phyloP scores from a whole-genome alignment of 1,284 basidiomycete species.

The Entoloma clypeatum region DNA sequence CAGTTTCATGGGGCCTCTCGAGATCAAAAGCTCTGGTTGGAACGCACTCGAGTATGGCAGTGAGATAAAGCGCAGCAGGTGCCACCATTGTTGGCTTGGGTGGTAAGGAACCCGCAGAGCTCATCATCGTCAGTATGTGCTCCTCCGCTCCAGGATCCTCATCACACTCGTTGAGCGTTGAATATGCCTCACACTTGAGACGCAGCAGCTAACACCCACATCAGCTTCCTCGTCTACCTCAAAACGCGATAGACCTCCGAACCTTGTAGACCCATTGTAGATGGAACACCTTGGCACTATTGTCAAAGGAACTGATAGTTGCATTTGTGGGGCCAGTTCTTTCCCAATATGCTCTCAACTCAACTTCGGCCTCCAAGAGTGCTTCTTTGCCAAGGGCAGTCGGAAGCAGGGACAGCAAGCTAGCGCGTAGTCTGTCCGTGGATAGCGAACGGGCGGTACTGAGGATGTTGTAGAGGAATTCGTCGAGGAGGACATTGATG shows the following conservation, averaged over 20 bases:
- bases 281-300: slow-evolving; percentile 54
- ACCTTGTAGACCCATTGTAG: slow-evolving; percentile 76
- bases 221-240: slow-evolving; percentile 2
- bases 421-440: slow-evolving; percentile 71
- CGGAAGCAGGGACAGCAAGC: slow-evolving; percentile 70
- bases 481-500: slow-evolving; percentile 86
- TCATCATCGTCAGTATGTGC: slow-evolving; percentile 57
- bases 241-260: slow-evolving; percentile 23
- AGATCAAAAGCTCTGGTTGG: slow-evolving; percentile 1
- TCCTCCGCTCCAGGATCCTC: slow-evolving; percentile 66
- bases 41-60: slow-evolving; percentile 88
- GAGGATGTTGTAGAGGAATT: slow-evolving; percentile 77
- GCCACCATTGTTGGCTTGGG: slow-evolving; percentile 63
- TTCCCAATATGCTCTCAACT: slow-evolving; percentile 83
- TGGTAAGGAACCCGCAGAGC: slow-evolving; percentile 37
- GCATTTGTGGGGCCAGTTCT: slow-evolving; percentile 46
- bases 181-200: slow-evolving; percentile 81
- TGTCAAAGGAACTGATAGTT: slow-evolving; percentile 34
- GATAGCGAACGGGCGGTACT: slow-evolving; percentile 68
- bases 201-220: slow-evolving; percentile 56
- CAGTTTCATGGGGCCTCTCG: slow-evolving; percentile 7
- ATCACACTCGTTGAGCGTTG: slow-evolving; percentile 77
- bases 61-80: slow-evolving; percentile 83
- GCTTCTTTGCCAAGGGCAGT: slow-evolving; percentile 84
- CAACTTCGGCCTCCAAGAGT: slow-evolving; percentile 88